A percentile compares a stretch with the other conserved stretches of the same genome.
Evolutionary conservation across 2,329 filamentous ascomycete species (phyloP).

Genomic region (Colletotrichum falcatum): DNA sequence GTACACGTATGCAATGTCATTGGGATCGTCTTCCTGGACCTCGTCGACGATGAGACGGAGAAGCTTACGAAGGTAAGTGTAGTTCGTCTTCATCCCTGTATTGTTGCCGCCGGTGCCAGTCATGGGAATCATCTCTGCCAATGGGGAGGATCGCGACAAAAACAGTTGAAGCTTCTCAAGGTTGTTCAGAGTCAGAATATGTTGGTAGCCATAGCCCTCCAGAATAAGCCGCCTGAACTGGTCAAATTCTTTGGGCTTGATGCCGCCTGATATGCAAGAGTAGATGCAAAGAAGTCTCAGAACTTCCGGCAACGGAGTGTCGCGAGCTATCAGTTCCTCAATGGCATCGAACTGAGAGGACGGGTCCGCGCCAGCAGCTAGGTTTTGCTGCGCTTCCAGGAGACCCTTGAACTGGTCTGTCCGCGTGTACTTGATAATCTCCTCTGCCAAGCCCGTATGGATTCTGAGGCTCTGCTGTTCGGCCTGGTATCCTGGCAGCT

Average conservation of each 20-base stretch:
- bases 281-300: slow-evolving; percentile 90
- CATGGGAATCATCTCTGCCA: slow-evolving; percentile 85
- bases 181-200: slow-evolving; percentile 87
- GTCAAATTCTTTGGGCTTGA: slow-evolving; percentile 90
- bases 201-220: slow-evolving; percentile 95
- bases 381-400: slow-evolving; percentile 94
- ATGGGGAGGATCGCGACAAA: slow-evolving; percentile 78
- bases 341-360: slow-evolving; percentile 90
- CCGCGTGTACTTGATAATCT: slow-evolving; percentile 92
- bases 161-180: slow-evolving; percentile 93
- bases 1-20: slow-evolving; percentile 98
- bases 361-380: slow-evolving; percentile 90
- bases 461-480: slow-evolving; percentile 94
- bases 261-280: slow-evolving; percentile 88
- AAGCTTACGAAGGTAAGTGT: slow-evolving; percentile 86
- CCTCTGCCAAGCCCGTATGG: slow-evolving; percentile 92
- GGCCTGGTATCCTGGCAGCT: slow-evolving; percentile 89
- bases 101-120: slow-evolving; percentile 71
- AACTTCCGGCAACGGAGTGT: slow-evolving; percentile 83
- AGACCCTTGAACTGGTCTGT: slow-evolving; percentile 89
- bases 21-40: slow-evolving; percentile 93
- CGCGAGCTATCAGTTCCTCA: slow-evolving; percentile 92
- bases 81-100: slow-evolving; percentile 83
- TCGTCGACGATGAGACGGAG: slow-evolving; percentile 94
- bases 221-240: slow-evolving; percentile 88